Base-by-base conservation (phyloP, 2,329 filamentous ascomycete species). In the Xylariaceae sp. region DNA sequence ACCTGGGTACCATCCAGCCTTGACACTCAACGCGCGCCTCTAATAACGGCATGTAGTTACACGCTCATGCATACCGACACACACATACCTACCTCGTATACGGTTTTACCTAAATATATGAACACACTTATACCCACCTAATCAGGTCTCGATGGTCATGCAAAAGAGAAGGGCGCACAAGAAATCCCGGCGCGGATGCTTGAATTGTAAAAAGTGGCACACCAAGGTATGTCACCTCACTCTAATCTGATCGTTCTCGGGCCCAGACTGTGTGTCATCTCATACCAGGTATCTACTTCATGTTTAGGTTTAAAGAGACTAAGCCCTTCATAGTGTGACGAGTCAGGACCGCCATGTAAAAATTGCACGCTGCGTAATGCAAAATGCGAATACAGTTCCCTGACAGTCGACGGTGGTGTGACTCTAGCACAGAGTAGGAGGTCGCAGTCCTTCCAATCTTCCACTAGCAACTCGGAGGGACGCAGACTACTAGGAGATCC, bases 191-290 rank as follows among this genome's bases (percentile, higher is more conserved):
- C 63, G 62, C 38, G 67, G 67, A 14, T 70, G 68, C 47, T 45
- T 61, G 31, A 67, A 68, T 39, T 70, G 68, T 51, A 70, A 70
- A 45, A 64, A 64, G 46, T 65, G 67, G 55, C 67, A 69, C 40
- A 66, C 65, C n/a, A 70, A 69, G 56, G 65, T 65, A 50, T 44
- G 60, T 45, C 16, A n/a, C 42, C 28, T 49, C 40, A 33, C 46
- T 44, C 18, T 11, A 31, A 22, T 19, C 22, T 18, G 39, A 28
- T 6, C 13, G 31, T 22, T 34, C n/a, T n/a, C 45, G 10, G 28
- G 34, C 31, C 11, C 17, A 41, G 40, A 41, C 47, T n/a, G n/a
- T 28, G 7, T 28, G 22, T 7, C 22, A 28, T 28, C 22, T 33
- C 36, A 42, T 16, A 33, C 53, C 12, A 38, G 31, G 31, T 39